Evolutionary conservation across 1,139 yeast genomes (phyloP).

Genomic region (Petasospora fabianii): DNA sequence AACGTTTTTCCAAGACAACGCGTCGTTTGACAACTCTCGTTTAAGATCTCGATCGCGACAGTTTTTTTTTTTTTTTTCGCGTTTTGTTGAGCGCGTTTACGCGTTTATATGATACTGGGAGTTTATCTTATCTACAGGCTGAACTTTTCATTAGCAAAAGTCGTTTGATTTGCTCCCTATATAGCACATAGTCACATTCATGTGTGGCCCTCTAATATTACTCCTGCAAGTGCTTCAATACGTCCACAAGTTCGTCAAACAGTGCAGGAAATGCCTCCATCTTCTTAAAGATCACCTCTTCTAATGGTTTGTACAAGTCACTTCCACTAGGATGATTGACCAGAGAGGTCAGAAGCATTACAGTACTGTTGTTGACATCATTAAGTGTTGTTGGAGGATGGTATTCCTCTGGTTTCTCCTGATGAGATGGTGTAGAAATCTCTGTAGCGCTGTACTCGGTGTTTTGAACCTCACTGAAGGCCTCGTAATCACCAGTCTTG

Average conservation of each 20-base stretch:
- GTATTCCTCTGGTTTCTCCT: conserved; percentile 17
- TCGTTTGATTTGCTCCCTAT: background rate
- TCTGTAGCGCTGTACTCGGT: conserved; percentile 4
- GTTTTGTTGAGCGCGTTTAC: too few relatives aligned
- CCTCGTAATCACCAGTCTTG: conserved; percentile 31
- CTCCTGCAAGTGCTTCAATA: conserved; percentile 19
- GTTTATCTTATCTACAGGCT: too few relatives aligned
- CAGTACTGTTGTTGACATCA: conserved; percentile 37
- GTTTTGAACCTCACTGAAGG: conserved; percentile 16
- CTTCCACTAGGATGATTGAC: conserved; percentile 29
- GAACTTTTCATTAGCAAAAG: too few relatives aligned
- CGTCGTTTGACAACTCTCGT: background rate
- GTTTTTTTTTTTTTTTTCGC: too few relatives aligned
- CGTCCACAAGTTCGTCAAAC: conserved; percentile 27
- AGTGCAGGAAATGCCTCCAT: conserved; percentile 33
- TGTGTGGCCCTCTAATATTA: conserved; percentile 1
- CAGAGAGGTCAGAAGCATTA: conserved; percentile 32
- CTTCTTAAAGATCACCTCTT: conserved; percentile 29
- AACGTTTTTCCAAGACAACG: background rate
- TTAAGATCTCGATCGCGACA: background rate
- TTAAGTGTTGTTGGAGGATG: conserved; percentile 26
- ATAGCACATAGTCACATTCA: too few relatives aligned
- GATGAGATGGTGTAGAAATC: conserved; percentile 13
- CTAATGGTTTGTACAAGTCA: conserved; percentile 29
- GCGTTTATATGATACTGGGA: too few relatives aligned